Percentiles rank a stretch among this genome's conserved stretches.
These are phyloP conservation scores for Castanopsis chinensis DNA, from an alignment of 306 rosid species.

Conservation along the genomic window DNA sequence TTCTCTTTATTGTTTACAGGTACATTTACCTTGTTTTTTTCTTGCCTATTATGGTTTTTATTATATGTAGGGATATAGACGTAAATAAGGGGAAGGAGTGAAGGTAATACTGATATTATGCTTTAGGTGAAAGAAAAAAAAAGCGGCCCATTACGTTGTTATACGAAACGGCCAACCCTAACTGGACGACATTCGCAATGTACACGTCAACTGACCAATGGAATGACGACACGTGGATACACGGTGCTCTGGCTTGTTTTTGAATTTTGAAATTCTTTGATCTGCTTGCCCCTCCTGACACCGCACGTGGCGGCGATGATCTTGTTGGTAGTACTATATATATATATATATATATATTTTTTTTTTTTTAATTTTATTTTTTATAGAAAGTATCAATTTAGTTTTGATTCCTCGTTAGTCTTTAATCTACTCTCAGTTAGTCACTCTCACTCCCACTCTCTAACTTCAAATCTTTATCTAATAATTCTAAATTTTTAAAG, in stretches of 20 bases:
- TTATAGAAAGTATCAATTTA: too few species aligned
- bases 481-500: too few species aligned
- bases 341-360: too few species aligned
- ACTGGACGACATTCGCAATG: not conserved
- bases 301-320: slow-evolving; percentile 48
- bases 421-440: too few species aligned
- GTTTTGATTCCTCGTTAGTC: too few species aligned
- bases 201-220: slow-evolving; percentile 22
- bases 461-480: too few species aligned
- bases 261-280: slow-evolving; percentile 1
- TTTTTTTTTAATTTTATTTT: not conserved
- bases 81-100: not conserved
- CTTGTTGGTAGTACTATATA: not conserved
- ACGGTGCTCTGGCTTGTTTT: not conserved
- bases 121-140: not conserved
- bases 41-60: too few species aligned
- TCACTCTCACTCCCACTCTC: too few species aligned
- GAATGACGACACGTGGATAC: not conserved
- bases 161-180: too few species aligned
- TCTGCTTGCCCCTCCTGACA: not conserved
- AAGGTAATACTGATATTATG: not conserved
- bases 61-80: not conserved
- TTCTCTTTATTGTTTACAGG: too few species aligned
- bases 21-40: too few species aligned
- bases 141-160: not conserved